Evolutionary conservation across 2,329 filamentous ascomycete species (phyloP).

Genomic region (Byssoonygena ceratinophila): DNA sequence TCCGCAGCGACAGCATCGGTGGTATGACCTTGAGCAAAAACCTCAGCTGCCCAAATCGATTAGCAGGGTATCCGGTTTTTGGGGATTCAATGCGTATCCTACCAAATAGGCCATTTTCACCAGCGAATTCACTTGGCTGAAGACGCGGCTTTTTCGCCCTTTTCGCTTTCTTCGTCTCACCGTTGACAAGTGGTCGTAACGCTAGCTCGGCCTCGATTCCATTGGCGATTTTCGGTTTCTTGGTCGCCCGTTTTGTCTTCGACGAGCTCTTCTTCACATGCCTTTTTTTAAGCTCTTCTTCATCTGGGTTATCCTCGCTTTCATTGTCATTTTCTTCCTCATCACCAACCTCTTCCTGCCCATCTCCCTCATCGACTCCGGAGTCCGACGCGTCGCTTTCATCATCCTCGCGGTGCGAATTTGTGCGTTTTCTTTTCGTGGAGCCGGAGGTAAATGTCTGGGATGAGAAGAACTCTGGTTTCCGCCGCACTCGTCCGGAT

Average conservation of each 20-base stretch:
- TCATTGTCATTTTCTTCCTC: conserved; percentile 22
- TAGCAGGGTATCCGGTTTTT: conserved; percentile 18
- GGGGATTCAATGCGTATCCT: conserved; percentile 17
- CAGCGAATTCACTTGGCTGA: conserved; percentile 43
- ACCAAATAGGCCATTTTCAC: conserved; percentile 49
- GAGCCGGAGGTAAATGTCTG: conserved; percentile 21
- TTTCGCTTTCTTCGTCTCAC: conserved; percentile 33
- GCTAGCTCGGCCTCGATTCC: conserved; percentile 41
- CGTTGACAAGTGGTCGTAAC: conserved; percentile 43
- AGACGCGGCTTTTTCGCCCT: conserved; percentile 43
- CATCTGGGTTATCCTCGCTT: conserved; percentile 20
- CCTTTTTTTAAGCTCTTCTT: conserved; percentile 37
- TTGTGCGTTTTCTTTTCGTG: conserved; percentile 43
- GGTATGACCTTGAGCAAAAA: conserved; percentile 47
- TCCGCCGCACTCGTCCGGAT: conserved; percentile 36
- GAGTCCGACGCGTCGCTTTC: conserved; percentile 28
- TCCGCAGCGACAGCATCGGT: conserved; percentile 47
- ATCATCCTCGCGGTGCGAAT: conserved; percentile 28
- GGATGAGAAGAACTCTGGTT: conserved; percentile 34
- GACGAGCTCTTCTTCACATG: conserved; percentile 33
- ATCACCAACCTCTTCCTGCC: conserved; percentile 27
- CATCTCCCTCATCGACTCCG: conserved; percentile 27
- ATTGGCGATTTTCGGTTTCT: conserved; percentile 48
- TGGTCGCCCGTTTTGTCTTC: conserved; percentile 33
- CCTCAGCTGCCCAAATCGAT: conserved; percentile 39